Percentiles rank a stretch among this genome's conserved stretches.
phyloP scores from a whole-genome alignment of 129 eudicot species.

The Flaveria robusta region DNA sequence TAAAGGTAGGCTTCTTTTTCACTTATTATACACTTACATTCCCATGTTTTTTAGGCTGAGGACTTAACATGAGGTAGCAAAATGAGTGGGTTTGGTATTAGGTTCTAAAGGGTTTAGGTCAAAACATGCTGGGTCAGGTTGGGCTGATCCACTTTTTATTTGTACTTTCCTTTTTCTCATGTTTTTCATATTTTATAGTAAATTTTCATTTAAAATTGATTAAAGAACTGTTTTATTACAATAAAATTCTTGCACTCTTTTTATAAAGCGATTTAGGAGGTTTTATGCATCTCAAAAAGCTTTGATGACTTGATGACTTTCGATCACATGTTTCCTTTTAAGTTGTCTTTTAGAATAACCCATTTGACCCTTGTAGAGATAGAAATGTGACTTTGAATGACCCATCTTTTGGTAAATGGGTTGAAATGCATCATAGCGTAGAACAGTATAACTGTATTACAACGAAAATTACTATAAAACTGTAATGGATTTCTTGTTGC shows the following conservation, averaged over 20 bases:
- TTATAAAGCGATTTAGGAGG: background rate
- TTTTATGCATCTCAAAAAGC: background rate
- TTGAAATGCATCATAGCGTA: background rate
- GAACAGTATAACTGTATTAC: background rate
- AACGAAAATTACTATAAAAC: background rate
- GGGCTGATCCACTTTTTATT: background rate
- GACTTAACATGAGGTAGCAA: background rate
- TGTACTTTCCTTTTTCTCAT: background rate
- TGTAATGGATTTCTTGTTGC: conserved; percentile 30
- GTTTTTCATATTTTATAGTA: background rate
- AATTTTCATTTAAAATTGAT: background rate
- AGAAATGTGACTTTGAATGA: background rate
- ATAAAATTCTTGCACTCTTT: background rate
- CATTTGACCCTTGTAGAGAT: conserved; percentile 5
- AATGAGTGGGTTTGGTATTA: background rate
- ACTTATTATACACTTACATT: background rate
- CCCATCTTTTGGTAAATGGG: background rate
- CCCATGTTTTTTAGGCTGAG: background rate
- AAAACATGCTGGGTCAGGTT: background rate
- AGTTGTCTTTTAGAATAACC: conserved; percentile 1
- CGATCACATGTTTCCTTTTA: background rate
- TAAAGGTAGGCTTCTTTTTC: conserved; percentile 55
- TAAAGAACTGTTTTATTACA: background rate
- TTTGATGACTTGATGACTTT: conserved; percentile 13
- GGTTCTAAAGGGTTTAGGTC: background rate